phyloP scores from a whole-genome alignment of 192 early-diverging fungal species.

The Linnemannia zychae region DNA sequence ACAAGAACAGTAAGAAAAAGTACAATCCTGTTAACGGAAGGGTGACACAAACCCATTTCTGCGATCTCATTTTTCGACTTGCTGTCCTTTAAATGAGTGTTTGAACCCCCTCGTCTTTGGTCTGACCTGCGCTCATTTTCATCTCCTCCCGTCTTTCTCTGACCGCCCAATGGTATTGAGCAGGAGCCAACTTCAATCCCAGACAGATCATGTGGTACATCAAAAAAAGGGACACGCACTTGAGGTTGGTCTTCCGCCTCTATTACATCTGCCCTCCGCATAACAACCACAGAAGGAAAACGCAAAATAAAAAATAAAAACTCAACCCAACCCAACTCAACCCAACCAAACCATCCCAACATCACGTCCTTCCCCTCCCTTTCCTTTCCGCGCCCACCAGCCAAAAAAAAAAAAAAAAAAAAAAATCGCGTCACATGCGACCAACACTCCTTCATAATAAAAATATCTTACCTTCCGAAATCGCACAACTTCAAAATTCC shows the following conservation, averaged over 20 bases:
- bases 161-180: constrained; percentile 30
- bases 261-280: neutral
- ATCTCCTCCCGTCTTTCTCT: constrained; percentile 8
- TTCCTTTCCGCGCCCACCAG: neutral
- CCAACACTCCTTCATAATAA: neutral
- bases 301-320: neutral
- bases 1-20: neutral
- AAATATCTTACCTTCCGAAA: constrained; percentile 80
- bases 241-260: constrained; percentile 5
- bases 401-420: neutral
- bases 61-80: neutral
- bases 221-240: constrained; percentile 25
- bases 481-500: constrained; percentile 98
- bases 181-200: constrained; percentile 39
- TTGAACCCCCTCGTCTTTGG: neutral
- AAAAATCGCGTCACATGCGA: neutral
- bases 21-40: neutral
- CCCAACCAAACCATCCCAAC: neutral
- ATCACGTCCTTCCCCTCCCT: constrained; percentile 1
- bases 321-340: neutral
- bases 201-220: constrained; percentile 52
- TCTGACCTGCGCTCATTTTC: neutral
- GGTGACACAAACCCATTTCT: constrained; percentile 39
- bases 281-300: constrained; percentile 5
- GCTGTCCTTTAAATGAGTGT: constrained; percentile 29